Evolutionary conservation across 1,284 basidiomycete genomes (phyloP), one percentile per base, ranked within the genome.

Genomic region (Sphagnurus paluster): DNA sequence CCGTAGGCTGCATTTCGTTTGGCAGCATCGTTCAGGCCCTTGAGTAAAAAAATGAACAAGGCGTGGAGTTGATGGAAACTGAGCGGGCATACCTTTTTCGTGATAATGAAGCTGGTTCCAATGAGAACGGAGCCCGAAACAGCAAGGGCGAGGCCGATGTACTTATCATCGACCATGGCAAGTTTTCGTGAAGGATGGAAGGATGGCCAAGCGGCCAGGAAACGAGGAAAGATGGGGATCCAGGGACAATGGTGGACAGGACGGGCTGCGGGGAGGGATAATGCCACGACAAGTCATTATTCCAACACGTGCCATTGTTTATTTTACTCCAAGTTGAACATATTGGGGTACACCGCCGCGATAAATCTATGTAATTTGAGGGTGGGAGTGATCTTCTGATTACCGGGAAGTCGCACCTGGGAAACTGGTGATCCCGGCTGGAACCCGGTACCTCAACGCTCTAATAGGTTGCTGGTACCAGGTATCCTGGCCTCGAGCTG

Each of bases 61-160:
- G 20, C 11, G n/a, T 11, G 28, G 28, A 21, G 34, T 20, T 36
- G 35, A 29, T 19, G 35, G 24, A 26, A 33, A 3, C 14, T 29
- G 17, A 39, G 13, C 17, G 34, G 3, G 13, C 44, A 70, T 53
- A 89, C 94, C 85, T 95, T 97, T 81, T 97, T 97, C 16, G 93
- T 97, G 63, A 97, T 93, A 64, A 98, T 95, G 67, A 93, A 94
- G 66, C 90, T 93, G 37, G 88, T 90, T 54, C 93, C 93, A 55
- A 96, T 95, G 46, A 87, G 83, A 21, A 90, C 61, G n/a, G 89
- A 89, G 55, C 90, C 81, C 16, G 86, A 84, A 47, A 96, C 70
- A 37, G 94, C 93, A 44, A 98, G 79, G 13, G 80, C 77, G 42
- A 97, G 79, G 20, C 94, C 94, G 46, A 97, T 93, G 65, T 92